Evolutionary conservation across 2,329 filamentous ascomycete genomes (phyloP).

Genomic region (Ophiostoma triangulosporum): DNA sequence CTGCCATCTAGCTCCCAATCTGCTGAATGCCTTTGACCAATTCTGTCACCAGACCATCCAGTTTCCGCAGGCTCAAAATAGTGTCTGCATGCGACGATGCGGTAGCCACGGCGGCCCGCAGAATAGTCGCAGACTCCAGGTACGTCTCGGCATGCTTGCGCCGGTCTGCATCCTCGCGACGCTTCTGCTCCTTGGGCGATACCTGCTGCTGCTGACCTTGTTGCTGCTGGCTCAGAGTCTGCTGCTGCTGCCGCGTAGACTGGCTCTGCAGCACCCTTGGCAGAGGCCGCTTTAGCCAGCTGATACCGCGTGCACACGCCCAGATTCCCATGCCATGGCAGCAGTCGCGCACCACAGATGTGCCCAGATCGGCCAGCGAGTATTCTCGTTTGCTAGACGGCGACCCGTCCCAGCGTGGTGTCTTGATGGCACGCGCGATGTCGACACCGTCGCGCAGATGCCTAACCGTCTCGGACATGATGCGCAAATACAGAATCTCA

Average conservation of each 20-base stretch:
- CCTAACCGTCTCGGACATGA: conserved; percentile 13
- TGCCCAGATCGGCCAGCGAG: conserved; percentile 11
- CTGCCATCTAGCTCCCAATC: neutral
- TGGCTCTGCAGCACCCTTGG: neutral
- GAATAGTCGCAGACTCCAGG: neutral
- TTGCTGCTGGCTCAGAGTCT: neutral
- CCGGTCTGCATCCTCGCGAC: neutral
- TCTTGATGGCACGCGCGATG: conserved; percentile 7
- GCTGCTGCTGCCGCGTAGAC: neutral
- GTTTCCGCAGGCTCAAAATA: neutral
- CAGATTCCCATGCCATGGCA: conserved; percentile 8
- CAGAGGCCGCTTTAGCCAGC: neutral
- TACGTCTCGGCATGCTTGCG: conserved; percentile 1
- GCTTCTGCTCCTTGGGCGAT: neutral
- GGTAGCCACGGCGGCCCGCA: conserved; percentile 3
- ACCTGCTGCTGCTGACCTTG: neutral
- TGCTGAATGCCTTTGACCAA: neutral
- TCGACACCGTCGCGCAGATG: conserved; percentile 9
- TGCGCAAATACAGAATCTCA: conserved; percentile 3
- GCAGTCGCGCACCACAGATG: conserved; percentile 13
- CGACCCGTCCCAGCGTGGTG: neutral
- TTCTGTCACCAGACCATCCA: neutral
- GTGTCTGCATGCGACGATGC: conserved; percentile 9
- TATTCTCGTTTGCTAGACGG: neutral
- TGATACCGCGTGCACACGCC: neutral